A percentile compares a stretch with the other conserved stretches of the same genome.
Evolutionary conservation across 768 basidiomycete species (phyloP).

Genomic region (Aureoboletus auriporus): DNA sequence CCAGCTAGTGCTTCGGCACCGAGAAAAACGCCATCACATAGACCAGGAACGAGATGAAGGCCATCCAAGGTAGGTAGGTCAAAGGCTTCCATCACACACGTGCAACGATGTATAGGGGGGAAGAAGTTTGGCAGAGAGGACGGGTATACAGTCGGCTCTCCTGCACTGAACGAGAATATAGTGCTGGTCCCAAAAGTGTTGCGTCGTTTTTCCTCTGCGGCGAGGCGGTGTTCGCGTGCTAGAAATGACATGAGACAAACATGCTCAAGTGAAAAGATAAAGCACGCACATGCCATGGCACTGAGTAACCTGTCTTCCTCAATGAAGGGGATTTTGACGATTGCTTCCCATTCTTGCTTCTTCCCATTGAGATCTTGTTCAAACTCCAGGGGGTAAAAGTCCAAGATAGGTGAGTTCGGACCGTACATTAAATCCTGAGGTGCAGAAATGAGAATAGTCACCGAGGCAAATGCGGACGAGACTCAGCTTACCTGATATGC

Average conservation of each 20-base stretch:
- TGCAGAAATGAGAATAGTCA: background rate
- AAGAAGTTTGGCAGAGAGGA: slow-evolving; percentile 95
- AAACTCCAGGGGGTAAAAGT: slow-evolving; percentile 92
- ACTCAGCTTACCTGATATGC: slow-evolving; percentile 66
- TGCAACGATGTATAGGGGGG: slow-evolving; percentile 78
- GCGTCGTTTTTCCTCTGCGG: slow-evolving; percentile 66
- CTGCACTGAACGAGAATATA: slow-evolving; percentile 67
- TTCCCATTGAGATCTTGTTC: slow-evolving; percentile 96
- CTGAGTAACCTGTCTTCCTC: slow-evolving; percentile 70
- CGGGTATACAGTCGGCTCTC: slow-evolving; percentile 67
- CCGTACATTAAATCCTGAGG: slow-evolving; percentile 85
- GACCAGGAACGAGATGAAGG: slow-evolving; percentile 79
- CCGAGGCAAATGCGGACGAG: background rate
- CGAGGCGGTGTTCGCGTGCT: slow-evolving; percentile 80
- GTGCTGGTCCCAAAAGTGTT: slow-evolving; percentile 81
- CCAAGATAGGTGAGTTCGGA: slow-evolving; percentile 78
- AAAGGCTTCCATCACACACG: slow-evolving; percentile 77
- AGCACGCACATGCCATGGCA: slow-evolving; percentile 68
- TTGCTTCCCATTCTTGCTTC: slow-evolving; percentile 98
- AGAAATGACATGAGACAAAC: background rate
- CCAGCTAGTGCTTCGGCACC: slow-evolving; percentile 87
- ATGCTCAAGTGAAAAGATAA: background rate
- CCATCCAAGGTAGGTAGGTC: slow-evolving; percentile 84
- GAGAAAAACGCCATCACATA: slow-evolving; percentile 84
- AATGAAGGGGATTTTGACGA: slow-evolving; percentile 99